Percentiles rank a stretch among this genome's conserved stretches.
phyloP scores from a whole-genome alignment of 1,284 basidiomycete species.

The Calocybe gambosa region DNA sequence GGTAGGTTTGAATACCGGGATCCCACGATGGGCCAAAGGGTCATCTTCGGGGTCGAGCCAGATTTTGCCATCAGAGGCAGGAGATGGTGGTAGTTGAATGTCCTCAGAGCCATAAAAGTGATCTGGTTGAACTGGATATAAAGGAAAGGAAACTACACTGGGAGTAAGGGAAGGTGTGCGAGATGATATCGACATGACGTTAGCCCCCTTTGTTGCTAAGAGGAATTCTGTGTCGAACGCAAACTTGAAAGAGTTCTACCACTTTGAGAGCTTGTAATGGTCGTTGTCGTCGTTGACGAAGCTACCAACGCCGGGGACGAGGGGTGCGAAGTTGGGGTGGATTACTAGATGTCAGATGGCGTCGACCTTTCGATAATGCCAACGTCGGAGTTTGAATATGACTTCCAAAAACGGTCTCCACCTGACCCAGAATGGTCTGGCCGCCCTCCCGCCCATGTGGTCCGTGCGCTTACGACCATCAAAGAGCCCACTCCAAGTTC shows the following conservation, averaged over 20 bases:
- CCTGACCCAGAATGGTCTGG: slow-evolving; percentile 13
- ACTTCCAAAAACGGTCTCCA: slow-evolving; percentile 22
- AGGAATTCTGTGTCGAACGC: neutral
- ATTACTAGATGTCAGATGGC: slow-evolving; percentile 1
- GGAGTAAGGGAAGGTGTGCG: slow-evolving; percentile 45
- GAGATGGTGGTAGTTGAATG: slow-evolving; percentile 48
- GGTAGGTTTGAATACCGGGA: slow-evolving; percentile 90
- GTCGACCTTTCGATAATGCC: slow-evolving; percentile 14
- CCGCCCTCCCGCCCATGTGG: slow-evolving; percentile 10
- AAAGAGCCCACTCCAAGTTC: no score
- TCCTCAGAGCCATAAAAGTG: slow-evolving; percentile 68
- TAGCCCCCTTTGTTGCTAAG: slow-evolving; percentile 3
- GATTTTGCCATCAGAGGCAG: slow-evolving; percentile 49
- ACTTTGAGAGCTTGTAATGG: neutral
- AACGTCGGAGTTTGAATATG: slow-evolving; percentile 26
- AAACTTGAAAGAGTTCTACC: neutral
- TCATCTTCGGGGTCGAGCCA: slow-evolving; percentile 80
- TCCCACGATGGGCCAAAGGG: slow-evolving; percentile 78
- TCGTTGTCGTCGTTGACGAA: slow-evolving; percentile 6
- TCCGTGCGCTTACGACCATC: slow-evolving; percentile 21
- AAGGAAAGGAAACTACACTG: slow-evolving; percentile 48
- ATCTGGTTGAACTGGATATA: slow-evolving; percentile 62
- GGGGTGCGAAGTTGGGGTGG: slow-evolving; percentile 3
- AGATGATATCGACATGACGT: slow-evolving; percentile 27
- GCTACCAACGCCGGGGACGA: slow-evolving; percentile 12